Evolutionary conservation across 192 early-diverging fungal species (phyloP).

Genomic region (Entomortierella beljakovae): DNA sequence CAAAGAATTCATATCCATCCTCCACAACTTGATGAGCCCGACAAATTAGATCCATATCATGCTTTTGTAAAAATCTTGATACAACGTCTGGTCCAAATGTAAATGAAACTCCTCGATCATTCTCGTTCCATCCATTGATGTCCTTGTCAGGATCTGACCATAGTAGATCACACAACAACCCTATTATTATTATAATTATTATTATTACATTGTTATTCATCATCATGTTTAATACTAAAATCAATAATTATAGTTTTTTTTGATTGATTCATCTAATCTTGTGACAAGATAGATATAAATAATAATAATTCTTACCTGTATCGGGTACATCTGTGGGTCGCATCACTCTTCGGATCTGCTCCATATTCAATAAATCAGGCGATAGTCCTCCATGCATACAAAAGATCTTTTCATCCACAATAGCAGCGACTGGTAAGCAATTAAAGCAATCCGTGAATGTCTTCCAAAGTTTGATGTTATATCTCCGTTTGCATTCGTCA

Average conservation of each 20-base stretch:
- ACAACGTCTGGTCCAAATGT: slow-evolving; percentile 97
- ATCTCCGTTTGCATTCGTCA: slow-evolving; percentile 96
- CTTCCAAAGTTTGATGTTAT: slow-evolving; percentile 99
- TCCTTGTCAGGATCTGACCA: slow-evolving; percentile 99
- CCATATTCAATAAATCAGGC: slow-evolving; percentile 96
- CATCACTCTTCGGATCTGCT: slow-evolving; percentile 97
- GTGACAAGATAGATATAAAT: not conserved
- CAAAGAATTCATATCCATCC: slow-evolving; percentile 99
- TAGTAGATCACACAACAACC: slow-evolving; percentile 92
- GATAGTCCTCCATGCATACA: slow-evolving; percentile 98
- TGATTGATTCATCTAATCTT: no score
- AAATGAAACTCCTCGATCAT: slow-evolving; percentile 95
- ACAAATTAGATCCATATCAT: slow-evolving; percentile 98
- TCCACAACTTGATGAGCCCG: slow-evolving; percentile 98
- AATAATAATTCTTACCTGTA: slow-evolving; percentile 64
- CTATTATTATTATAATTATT: not conserved
- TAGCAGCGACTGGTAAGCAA: slow-evolving; percentile 96
- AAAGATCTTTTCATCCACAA: slow-evolving; percentile 98
- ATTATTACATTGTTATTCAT: not conserved
- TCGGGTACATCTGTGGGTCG: slow-evolving; percentile 98
- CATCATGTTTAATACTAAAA: not conserved
- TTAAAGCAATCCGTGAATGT: slow-evolving; percentile 99
- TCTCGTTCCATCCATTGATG: slow-evolving; percentile 95
- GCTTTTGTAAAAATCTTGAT: slow-evolving; percentile 90
- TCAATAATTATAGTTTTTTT: not conserved